Percentiles rank a stretch among this genome's conserved stretches.
Evolutionary conservation across 2,329 filamentous ascomycete species (phyloP).

Genomic region (Sporothrix pallida): DNA sequence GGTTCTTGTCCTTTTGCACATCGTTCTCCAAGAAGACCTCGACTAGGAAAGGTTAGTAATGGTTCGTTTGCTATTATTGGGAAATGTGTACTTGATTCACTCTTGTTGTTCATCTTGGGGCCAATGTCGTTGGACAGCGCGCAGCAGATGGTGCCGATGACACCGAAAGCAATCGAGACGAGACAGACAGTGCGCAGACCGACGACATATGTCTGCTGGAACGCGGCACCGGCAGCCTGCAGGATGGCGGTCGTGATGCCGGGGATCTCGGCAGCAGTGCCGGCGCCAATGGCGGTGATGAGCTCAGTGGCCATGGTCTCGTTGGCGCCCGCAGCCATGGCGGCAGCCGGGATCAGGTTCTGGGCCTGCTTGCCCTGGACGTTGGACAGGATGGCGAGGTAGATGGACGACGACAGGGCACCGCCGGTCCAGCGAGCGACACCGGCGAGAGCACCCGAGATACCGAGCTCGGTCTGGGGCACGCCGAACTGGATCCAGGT

Average conservation of each 20-base stretch:
- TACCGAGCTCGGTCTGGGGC: conserved; percentile 54
- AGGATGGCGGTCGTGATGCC: conserved; percentile 41
- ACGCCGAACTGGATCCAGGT: conserved; percentile 56
- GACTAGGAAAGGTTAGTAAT: conserved; percentile 32
- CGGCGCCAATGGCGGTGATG: conserved; percentile 14
- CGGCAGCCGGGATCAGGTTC: conserved; percentile 46
- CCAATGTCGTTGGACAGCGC: conserved; percentile 44
- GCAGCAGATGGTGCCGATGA: conserved; percentile 42
- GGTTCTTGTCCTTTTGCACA: conserved; percentile 43
- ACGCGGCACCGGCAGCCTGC: conserved; percentile 42
- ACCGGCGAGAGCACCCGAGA: conserved; percentile 51
- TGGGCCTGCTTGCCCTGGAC: conserved; percentile 43
- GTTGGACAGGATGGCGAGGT: conserved; percentile 50
- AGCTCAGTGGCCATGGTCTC: conserved; percentile 4
- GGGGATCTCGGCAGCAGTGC: conserved; percentile 35
- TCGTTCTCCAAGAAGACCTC: conserved; percentile 46
- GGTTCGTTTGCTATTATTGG: neutral
- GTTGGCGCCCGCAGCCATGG: conserved; percentile 40
- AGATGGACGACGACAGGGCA: conserved; percentile 49
- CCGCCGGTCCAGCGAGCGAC: conserved; percentile 52
- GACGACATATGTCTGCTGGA: conserved; percentile 43
- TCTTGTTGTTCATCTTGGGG: conserved; percentile 46
- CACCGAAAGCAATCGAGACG: conserved; percentile 41
- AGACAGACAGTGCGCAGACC: conserved; percentile 39
- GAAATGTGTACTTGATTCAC: neutral